Percentiles rank a stretch among this genome's conserved stretches.
phyloP scores from a whole-genome alignment of 1,284 basidiomycete species.

The Fistulina hepatica region DNA sequence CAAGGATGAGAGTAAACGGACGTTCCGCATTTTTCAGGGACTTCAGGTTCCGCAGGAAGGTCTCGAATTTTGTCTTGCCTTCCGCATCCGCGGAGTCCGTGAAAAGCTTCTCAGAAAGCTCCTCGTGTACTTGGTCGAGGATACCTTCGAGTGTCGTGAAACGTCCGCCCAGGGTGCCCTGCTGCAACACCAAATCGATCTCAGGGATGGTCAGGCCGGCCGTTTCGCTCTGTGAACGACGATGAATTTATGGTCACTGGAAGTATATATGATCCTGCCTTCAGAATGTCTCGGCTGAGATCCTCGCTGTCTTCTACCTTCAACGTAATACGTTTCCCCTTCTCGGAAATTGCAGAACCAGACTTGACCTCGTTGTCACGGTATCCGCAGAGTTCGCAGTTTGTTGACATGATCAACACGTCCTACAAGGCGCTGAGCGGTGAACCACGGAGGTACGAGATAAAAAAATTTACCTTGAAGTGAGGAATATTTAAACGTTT shows the following conservation, averaged over 20 bases:
- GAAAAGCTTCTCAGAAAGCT: slow-evolving; percentile 87
- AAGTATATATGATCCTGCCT: slow-evolving; percentile 36
- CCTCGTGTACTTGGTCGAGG: slow-evolving; percentile 90
- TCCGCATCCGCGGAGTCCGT: slow-evolving; percentile 49
- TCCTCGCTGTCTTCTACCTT: slow-evolving; percentile 92
- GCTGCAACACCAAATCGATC: slow-evolving; percentile 85
- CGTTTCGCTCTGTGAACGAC: slow-evolving; percentile 64
- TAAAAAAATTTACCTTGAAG: slow-evolving; percentile 64
- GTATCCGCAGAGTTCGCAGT: slow-evolving; percentile 92
- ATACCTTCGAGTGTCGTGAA: slow-evolving; percentile 98
- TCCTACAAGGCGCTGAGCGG: slow-evolving; percentile 41
- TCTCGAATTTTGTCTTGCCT: slow-evolving; percentile 51
- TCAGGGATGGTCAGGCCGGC: slow-evolving; percentile 89
- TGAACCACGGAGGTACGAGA: slow-evolving; percentile 2
- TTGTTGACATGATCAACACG: slow-evolving; percentile 97
- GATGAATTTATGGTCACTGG: neutral
- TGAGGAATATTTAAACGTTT: slow-evolving; percentile 97
- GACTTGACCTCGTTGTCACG: slow-evolving; percentile 98
- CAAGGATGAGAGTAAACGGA: slow-evolving; percentile 87
- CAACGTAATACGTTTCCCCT: slow-evolving; percentile 81
- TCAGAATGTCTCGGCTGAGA: slow-evolving; percentile 88
- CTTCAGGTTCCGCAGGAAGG: slow-evolving; percentile 76
- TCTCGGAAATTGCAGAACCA: slow-evolving; percentile 76
- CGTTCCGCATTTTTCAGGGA: slow-evolving; percentile 65
- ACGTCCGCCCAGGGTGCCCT: slow-evolving; percentile 94